Evolutionary conservation across 2,329 filamentous ascomycete genomes (phyloP).

Genomic region (Colletotrichum sp.): DNA sequence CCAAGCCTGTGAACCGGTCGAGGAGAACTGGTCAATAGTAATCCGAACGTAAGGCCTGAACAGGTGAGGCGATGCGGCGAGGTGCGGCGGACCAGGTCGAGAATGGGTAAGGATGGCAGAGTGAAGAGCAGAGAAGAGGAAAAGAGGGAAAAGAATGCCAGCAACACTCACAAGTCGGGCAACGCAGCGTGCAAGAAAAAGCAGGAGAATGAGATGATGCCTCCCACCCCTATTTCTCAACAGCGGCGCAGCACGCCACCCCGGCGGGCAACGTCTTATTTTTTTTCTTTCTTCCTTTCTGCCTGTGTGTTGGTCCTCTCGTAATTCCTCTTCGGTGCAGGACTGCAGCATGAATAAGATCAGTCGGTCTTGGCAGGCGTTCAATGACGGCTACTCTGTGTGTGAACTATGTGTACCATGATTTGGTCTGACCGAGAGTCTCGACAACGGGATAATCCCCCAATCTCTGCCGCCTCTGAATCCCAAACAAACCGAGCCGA

Average conservation of each 20-base stretch:
- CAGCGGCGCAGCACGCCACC: conserved; percentile 13
- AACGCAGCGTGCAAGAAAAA: not conserved
- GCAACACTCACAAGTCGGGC: not conserved
- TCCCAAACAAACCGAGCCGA: conserved; percentile 1
- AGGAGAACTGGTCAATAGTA: not conserved
- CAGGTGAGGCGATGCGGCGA: not conserved
- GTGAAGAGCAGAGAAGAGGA: not conserved
- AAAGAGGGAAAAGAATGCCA: not conserved
- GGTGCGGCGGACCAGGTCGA: not conserved
- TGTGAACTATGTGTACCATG: not conserved
- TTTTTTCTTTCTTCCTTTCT: not conserved
- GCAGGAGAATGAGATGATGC: conserved; percentile 3
- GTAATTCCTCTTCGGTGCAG: not conserved
- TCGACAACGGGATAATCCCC: not conserved
- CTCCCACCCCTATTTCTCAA: not conserved
- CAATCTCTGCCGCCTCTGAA: not conserved
- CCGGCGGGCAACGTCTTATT: not conserved
- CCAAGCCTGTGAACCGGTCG: not conserved
- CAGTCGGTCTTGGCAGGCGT: not conserved
- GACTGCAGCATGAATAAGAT: not conserved
- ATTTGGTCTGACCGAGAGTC: not conserved
- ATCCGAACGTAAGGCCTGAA: not conserved
- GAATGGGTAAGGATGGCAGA: not conserved
- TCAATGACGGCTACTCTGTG: not conserved
- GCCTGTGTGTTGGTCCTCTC: not conserved